A percentile compares a stretch with the other conserved stretches of the same genome.
Evolutionary conservation across 495 filamentous ascomycete genomes (phyloP).

Genomic region (Viridothelium virens): DNA sequence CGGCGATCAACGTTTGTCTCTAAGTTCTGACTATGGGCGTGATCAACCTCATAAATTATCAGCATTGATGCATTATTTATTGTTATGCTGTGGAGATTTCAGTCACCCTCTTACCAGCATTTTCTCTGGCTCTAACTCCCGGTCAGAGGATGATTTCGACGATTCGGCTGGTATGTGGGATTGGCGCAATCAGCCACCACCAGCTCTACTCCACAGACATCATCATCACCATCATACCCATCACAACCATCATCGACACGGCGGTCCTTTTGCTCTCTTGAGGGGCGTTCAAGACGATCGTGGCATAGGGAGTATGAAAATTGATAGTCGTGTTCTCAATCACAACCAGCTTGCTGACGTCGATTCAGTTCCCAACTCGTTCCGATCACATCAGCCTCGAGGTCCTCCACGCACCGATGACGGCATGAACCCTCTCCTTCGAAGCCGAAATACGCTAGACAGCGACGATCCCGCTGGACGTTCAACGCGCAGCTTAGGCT

Average conservation of each 20-base stretch:
- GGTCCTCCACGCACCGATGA: slow-evolving; percentile 54
- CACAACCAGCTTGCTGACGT: not conserved
- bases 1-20: too few species aligned
- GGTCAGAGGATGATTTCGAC: slow-evolving; percentile 23
- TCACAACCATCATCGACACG: slow-evolving; percentile 14
- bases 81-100: too few species aligned
- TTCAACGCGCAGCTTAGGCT: not conserved
- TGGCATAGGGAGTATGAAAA: slow-evolving; percentile 14
- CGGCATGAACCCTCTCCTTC: slow-evolving; percentile 67
- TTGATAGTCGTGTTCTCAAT: not conserved
- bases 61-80: too few species aligned
- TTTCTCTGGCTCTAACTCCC: slow-evolving; percentile 9
- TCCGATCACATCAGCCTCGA: slow-evolving; percentile 48
- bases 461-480: slow-evolving; percentile 11
- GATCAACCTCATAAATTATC: too few species aligned
- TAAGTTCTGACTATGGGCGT: too few species aligned
- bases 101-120: too few species aligned
- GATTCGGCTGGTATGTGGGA: slow-evolving; percentile 48
- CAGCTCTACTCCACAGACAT: slow-evolving; percentile 34
- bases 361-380: slow-evolving; percentile 25
- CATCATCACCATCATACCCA: slow-evolving; percentile 45
- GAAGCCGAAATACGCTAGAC: slow-evolving; percentile 23
- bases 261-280: slow-evolving; percentile 20
- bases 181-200: slow-evolving; percentile 45
- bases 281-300: slow-evolving; percentile 30